phyloP scores from a whole-genome alignment of 306 rosid species.

The Trifolium pratense region DNA sequence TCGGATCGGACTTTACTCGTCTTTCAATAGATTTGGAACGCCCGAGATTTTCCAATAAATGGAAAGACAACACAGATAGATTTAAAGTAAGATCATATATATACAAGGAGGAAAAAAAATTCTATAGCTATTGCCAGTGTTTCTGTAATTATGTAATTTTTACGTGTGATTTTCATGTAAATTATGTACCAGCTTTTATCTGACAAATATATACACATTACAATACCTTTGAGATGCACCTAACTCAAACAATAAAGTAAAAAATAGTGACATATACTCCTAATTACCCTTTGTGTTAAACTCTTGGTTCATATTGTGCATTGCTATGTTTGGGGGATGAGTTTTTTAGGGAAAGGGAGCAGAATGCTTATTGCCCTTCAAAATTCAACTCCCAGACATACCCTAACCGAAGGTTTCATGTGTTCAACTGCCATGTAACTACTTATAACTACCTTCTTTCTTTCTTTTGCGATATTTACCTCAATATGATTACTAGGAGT shows the following conservation, averaged over 20 bases:
- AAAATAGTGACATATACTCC: too few relatives aligned
- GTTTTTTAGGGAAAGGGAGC: too few relatives aligned
- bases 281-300: too few relatives aligned
- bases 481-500: too few relatives aligned
- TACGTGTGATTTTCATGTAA: constrained; percentile 23
- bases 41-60: constrained; percentile 9
- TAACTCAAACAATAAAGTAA: neutral
- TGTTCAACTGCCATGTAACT: too few relatives aligned
- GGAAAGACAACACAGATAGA: constrained; percentile 20
- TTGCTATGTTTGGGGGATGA: too few relatives aligned
- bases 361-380: too few relatives aligned
- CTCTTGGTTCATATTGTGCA: too few relatives aligned
- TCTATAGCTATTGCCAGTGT: neutral
- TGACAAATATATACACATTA: neutral
- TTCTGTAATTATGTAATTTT: neutral
- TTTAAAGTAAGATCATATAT: constrained; percentile 26
- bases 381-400: too few relatives aligned
- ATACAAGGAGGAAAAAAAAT: constrained; percentile 17
- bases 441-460: too few relatives aligned
- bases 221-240: neutral
- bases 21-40: neutral
- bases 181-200: neutral
- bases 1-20: neutral
- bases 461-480: too few relatives aligned
- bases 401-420: too few relatives aligned